phyloP scores from a whole-genome alignment of 2,329 filamentous ascomycete species.

The Lasiodiplodia theobromae region DNA sequence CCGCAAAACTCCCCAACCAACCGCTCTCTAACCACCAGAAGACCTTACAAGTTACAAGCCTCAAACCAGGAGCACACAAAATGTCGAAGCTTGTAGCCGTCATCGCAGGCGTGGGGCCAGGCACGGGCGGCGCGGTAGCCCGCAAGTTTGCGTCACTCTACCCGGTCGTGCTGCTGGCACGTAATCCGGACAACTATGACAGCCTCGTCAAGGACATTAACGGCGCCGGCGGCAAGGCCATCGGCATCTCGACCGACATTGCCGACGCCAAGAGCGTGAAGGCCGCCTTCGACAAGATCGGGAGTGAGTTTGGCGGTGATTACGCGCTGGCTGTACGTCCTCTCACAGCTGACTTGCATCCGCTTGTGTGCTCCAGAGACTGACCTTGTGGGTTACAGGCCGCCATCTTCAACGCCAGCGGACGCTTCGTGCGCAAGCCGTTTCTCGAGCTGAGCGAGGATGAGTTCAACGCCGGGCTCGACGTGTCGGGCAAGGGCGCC shows the following conservation, averaged over 20 bases:
- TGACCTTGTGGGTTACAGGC: slow-evolving; percentile 46
- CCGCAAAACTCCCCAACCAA: neutral
- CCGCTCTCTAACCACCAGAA: neutral
- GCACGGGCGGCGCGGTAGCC: slow-evolving; percentile 70
- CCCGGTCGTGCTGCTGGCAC: slow-evolving; percentile 77
- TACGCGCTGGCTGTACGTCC: slow-evolving; percentile 44
- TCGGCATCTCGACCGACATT: slow-evolving; percentile 74
- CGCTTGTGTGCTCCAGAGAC: neutral
- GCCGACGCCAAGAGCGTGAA: slow-evolving; percentile 62
- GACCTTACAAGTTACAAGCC: neutral
- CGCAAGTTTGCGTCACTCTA: slow-evolving; percentile 69
- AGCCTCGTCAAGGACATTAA: slow-evolving; percentile 75
- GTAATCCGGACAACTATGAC: slow-evolving; percentile 69
- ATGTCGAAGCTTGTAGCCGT: slow-evolving; percentile 64
- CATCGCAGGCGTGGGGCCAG: slow-evolving; percentile 75
- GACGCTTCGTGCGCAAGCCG: slow-evolving; percentile 64
- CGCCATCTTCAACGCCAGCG: slow-evolving; percentile 74
- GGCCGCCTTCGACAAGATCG: slow-evolving; percentile 68
- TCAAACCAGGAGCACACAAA: neutral
- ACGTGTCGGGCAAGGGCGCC: slow-evolving; percentile 64
- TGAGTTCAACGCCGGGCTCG: slow-evolving; percentile 61
- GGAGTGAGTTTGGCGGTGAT: slow-evolving; percentile 63
- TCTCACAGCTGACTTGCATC: too few species aligned
- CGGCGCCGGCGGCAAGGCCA: slow-evolving; percentile 68
- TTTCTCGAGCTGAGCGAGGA: slow-evolving; percentile 67